Evolutionary conservation across 2,329 filamentous ascomycete genomes (phyloP), one percentile per base, ranked within the genome.

Genomic region (Tolypocladium album): DNA sequence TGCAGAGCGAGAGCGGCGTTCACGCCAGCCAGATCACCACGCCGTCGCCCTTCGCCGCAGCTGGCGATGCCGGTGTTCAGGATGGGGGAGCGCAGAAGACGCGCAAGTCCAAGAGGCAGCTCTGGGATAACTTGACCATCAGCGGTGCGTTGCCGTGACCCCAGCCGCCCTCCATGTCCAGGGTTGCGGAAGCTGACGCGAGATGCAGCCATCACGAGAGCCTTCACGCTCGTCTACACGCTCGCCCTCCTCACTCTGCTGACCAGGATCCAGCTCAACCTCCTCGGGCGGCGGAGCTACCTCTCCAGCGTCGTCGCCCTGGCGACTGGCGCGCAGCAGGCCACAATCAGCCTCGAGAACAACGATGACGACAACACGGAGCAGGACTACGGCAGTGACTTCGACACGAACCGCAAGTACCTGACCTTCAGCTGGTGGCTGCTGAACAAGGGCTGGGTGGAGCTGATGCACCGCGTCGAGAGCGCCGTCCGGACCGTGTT

Each of bases 361-460:
- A 87, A 95, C 69, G 93, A 97, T 70, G 92, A 97, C 71, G 90
- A 94, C 70, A 88, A 88, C 68, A 80, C 83, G 22, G 89, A 93
- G 59, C 88, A 92, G 67, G 83, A 86, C 4, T 92, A 95, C 70
- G 92, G 92, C 53, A 93, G 89, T 72, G 94, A 99, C 73, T 97
- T 96, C 66, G 92, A 97, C 73, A 96, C 92, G 40, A 99, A 99
- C 74, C 83, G 92, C 67, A 89, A 90, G 69, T 99, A 97, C 70
- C 80, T 99, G 56, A 95, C 92, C 47, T 96, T 97, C 72, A 96
- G 91, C 75, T 99, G 94, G 94, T 99, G 93, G 92, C 78, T 99
- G 55, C 80, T 99, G 56, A 93, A 99, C 75, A 85, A 86, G 65
- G 94, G 94, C 52, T 97, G 92, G 87, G 85, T 86, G 65, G 85